A percentile compares a stretch with the other conserved stretches of the same genome.
Evolutionary conservation across 768 basidiomycete species (phyloP).

Genomic region (Pilatotrama ljubarskyi): DNA sequence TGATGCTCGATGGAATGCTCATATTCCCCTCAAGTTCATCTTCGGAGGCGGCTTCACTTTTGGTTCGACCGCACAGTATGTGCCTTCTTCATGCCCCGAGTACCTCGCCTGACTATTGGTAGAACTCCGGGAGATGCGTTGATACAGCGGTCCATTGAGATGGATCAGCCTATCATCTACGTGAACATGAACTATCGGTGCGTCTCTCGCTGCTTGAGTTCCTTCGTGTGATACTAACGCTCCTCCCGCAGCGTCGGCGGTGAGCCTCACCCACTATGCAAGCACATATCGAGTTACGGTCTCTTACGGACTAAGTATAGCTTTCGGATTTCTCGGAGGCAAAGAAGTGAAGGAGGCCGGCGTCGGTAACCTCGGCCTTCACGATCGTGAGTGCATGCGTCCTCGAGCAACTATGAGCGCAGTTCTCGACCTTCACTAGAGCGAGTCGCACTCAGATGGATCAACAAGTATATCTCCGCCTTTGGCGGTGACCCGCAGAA

Average conservation of each 20-base stretch:
- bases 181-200: slow-evolving; percentile 53
- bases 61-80: neutral
- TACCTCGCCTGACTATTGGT: too few relatives aligned
- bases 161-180: slow-evolving; percentile 48
- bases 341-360: slow-evolving; percentile 40
- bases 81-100: too few relatives aligned
- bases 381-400: slow-evolving; percentile 39
- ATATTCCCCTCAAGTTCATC: too few relatives aligned
- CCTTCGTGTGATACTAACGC: neutral
- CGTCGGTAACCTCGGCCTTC: slow-evolving; percentile 47
- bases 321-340: slow-evolving; percentile 40
- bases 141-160: slow-evolving; percentile 44
- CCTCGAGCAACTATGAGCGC: neutral
- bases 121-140: slow-evolving; percentile 45
- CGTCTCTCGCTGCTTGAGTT: neutral
- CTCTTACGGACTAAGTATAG: slow-evolving; percentile 18
- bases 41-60: slow-evolving; percentile 37
- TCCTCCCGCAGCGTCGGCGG: neutral
- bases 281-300: neutral
- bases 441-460: slow-evolving; percentile 44
- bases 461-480: slow-evolving; percentile 38
- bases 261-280: neutral
- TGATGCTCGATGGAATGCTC: too few relatives aligned
- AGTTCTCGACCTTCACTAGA: slow-evolving; percentile 28
- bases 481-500: slow-evolving; percentile 46